Base-by-base conservation (phyloP, 148 eudicot species). In the Amaranthus cruentus region DNA sequence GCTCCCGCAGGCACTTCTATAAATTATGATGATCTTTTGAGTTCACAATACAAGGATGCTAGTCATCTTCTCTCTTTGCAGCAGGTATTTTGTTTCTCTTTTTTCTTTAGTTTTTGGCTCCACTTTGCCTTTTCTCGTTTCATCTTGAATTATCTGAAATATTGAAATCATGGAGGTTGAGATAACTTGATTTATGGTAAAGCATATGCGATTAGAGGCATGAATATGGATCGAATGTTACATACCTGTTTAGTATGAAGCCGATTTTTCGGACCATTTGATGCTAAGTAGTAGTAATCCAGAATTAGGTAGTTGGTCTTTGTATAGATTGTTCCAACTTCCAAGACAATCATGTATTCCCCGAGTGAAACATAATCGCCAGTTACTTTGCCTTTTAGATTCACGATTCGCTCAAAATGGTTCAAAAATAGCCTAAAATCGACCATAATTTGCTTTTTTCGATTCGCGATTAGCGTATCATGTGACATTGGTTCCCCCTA, bases 21-120 rank as follows among this genome's bases (percentile, higher is more conserved):
- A 72, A 82, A 86, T 67, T 91, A 91, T 59, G 97, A 95, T 47
- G 97, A 87, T 55, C 68, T 84, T 54, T 68, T 90, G 58, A 83
- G 88, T 52, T 83, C 96, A 71, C 97, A 87, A 73, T 94, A 85
- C 84, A 94, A 91, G 81, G 98, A 94, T 54, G 81, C 71, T 12
- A 89, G 83, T 75, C 98, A 91, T 68, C 79, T 89, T 79, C 82
- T 88, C 58, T 86, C 97, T 69, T 90, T 88, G 79, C 97, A 90
- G 77, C 97, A 91, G 97, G 97, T 91, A 91, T 52, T 6, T 75
- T 21, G 4, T 18, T 21, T 28, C 55, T 55, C 18, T 61, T 64
- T 46, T 59, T 58, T 7, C 38, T 46, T 5, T 48, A 4, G 11
- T 4, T 4, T 66, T 52, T 50, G n/a, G 7, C 28, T 66, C 53